These are phyloP conservation scores for Termitomyces sp. DNA, from an alignment of 768 basidiomycete genomes.

Conservation along the genomic window DNA sequence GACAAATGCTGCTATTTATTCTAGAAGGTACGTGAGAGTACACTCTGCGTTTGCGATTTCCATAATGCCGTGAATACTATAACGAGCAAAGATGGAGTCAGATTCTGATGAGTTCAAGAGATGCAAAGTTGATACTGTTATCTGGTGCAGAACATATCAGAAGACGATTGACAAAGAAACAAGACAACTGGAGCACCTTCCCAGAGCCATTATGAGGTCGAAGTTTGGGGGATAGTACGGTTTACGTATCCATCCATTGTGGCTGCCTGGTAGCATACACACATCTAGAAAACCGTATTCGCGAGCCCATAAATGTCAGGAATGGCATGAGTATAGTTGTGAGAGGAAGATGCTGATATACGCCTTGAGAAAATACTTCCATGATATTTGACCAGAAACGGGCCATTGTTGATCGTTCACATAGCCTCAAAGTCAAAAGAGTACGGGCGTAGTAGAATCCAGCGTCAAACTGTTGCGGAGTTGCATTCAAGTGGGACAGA, in stretches of 20 bases:
- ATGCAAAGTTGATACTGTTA: slow-evolving; percentile 12
- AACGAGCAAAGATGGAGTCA: slow-evolving; percentile 29
- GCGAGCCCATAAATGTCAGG: slow-evolving; percentile 76
- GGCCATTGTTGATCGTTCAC: too few relatives aligned
- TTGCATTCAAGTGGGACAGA: too few relatives aligned
- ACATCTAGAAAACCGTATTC: slow-evolving; percentile 91
- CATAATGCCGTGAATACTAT: slow-evolving; percentile 57
- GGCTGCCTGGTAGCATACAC: slow-evolving; percentile 76
- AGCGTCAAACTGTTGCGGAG: too few relatives aligned
- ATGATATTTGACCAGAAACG: too few relatives aligned
- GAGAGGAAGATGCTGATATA: not conserved
- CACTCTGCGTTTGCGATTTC: slow-evolving; percentile 85
- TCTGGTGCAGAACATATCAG: slow-evolving; percentile 1
- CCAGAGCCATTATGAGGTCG: slow-evolving; percentile 25
- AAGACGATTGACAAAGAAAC: not conserved
- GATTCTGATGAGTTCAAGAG: slow-evolving; percentile 38
- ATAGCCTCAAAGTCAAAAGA: too few relatives aligned
- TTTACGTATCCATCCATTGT: slow-evolving; percentile 48
- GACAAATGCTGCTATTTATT: slow-evolving; percentile 76
- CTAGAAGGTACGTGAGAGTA: slow-evolving; percentile 73
- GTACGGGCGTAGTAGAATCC: too few relatives aligned
- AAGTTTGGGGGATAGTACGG: not conserved
- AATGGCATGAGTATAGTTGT: not conserved
- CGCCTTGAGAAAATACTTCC: too few relatives aligned
- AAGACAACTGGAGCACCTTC: slow-evolving; percentile 5